Base-by-base conservation (phyloP, 345 rosid genomes). In the Laguncularia racemosa region DNA sequence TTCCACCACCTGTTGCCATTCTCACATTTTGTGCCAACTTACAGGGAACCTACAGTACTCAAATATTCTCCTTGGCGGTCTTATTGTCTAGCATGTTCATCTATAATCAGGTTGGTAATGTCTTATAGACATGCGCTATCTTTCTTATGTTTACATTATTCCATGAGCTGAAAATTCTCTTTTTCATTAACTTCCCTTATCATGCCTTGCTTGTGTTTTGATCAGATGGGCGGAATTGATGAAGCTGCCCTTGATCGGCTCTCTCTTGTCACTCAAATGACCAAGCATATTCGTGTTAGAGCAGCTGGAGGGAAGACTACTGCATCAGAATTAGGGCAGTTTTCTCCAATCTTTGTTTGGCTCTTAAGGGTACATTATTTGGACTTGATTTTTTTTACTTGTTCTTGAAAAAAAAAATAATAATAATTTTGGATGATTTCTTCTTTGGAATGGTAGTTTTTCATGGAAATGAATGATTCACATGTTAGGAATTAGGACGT, bases 21-120 rank as follows among this genome's bases (percentile, higher is more conserved):
- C 23, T 46, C 48, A 44, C 33, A 40, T 15, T 50, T 16, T 60
- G 64, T 16, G 40, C 40, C 40, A 33, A 33, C 40, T 47, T 59
- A 46, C 86, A 95, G 96, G 99, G 96, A 68, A 95, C 99, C 20
- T 95, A 90, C 69, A 95, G 96, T 82, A 90, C 95, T 50, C 99
- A 95, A 76, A 95, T 95, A 79, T 90, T 95, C 76, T 90, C 97
- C 10, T 74, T 95, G 67, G 99, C 97, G 28, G 92, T 95, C 66
- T 86, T 95, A 46, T 71, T 95, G 76, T 95, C 99, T 38, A 95
- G 97, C 72, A 88, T 95, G 97, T 95, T 95, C 66, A 67, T 95
- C 23, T 95, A 87, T 80, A 95, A 93, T 68, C 97, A 93, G 97
- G 99, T 87, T 44, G 46, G 76, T 55, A 46, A 14, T 15, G 21